phyloP scores from a whole-genome alignment of 1,139 yeast species.

The Candida pseudoviswanathii region DNA sequence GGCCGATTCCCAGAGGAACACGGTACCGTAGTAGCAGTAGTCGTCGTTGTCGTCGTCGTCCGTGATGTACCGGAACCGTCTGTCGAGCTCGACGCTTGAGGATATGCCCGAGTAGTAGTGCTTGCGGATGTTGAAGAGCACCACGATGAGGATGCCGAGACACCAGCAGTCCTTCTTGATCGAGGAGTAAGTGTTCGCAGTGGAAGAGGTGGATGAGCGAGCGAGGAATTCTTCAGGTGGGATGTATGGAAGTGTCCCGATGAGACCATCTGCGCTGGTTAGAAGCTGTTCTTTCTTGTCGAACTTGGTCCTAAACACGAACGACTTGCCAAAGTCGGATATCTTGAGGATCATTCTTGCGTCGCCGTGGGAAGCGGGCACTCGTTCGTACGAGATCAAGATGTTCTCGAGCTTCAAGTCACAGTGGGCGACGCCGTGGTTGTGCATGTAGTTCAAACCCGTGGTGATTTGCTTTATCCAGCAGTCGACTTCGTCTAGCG shows the following conservation, averaged over 20 bases:
- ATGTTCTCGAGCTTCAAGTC: conserved; percentile 73
- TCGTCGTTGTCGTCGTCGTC: conserved; percentile 13
- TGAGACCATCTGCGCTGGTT: conserved; percentile 55
- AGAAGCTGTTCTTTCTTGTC: conserved; percentile 52
- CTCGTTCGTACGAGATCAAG: conserved; percentile 28
- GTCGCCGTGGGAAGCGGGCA: conserved; percentile 20
- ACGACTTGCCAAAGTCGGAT: conserved; percentile 77
- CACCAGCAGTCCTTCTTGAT: conserved; percentile 72
- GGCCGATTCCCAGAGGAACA: conserved; percentile 34
- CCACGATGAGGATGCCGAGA: conserved; percentile 52
- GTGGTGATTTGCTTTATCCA: conserved; percentile 66
- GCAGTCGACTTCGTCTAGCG: conserved; percentile 66
- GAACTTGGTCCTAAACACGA: conserved; percentile 75
- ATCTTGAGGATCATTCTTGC: conserved; percentile 52
- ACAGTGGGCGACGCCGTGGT: conserved; percentile 77
- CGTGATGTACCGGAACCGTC: conserved; percentile 9
- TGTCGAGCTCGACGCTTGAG: conserved; percentile 12
- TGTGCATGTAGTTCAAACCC: conserved; percentile 69
- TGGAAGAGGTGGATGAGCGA: not conserved
- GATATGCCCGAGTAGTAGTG: conserved; percentile 24
- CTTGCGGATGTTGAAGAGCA: conserved; percentile 34
- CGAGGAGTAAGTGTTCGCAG: conserved; percentile 52
- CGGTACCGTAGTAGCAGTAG: conserved; percentile 16
- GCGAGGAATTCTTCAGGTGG: conserved; percentile 64
- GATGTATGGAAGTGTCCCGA: conserved; percentile 79